These are phyloP conservation scores for Phytopythium kandeliae DNA, from an alignment of 352 stramenopile species.

Conservation along the genomic window DNA sequence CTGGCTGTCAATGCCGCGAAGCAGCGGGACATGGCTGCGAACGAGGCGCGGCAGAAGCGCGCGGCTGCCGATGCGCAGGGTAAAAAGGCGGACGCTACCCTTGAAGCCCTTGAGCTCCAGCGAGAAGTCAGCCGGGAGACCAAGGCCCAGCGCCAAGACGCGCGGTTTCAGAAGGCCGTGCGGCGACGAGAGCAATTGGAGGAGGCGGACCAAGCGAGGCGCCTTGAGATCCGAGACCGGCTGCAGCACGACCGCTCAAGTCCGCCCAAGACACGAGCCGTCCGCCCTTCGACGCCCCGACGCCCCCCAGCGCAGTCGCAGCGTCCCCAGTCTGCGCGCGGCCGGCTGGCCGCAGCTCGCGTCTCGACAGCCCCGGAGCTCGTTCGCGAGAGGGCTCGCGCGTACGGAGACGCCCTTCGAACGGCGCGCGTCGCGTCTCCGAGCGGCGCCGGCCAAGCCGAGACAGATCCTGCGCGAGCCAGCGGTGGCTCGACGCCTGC, in stretches of 20 bases:
- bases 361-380: constrained; percentile 21
- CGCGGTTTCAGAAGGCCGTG: constrained; percentile 12
- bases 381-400: constrained; percentile 28
- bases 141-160: constrained; percentile 17
- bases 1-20: constrained; percentile 24
- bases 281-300: constrained; percentile 6
- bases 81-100: constrained; percentile 14
- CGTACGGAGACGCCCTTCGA: constrained; percentile 50
- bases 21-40: constrained; percentile 16
- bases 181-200: constrained; percentile 15
- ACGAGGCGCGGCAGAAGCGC: constrained; percentile 10
- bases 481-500: neutral
- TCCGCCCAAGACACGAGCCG: neutral
- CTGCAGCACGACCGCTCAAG: constrained; percentile 2
- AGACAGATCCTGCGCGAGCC: neutral
- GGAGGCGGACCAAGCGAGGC: neutral
- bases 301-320: neutral
- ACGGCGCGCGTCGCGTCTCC: constrained; percentile 27
- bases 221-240: constrained; percentile 3
- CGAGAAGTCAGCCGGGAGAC: constrained; percentile 12
- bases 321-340: neutral
- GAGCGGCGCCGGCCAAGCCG: constrained; percentile 3
- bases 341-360: neutral
- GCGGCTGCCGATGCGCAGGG: constrained; percentile 6
- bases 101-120: constrained; percentile 12